A percentile compares a stretch with the other conserved stretches of the same genome.
phyloP scores from a whole-genome alignment of 345 rosid species.

The Eutrema yunnanense region DNA sequence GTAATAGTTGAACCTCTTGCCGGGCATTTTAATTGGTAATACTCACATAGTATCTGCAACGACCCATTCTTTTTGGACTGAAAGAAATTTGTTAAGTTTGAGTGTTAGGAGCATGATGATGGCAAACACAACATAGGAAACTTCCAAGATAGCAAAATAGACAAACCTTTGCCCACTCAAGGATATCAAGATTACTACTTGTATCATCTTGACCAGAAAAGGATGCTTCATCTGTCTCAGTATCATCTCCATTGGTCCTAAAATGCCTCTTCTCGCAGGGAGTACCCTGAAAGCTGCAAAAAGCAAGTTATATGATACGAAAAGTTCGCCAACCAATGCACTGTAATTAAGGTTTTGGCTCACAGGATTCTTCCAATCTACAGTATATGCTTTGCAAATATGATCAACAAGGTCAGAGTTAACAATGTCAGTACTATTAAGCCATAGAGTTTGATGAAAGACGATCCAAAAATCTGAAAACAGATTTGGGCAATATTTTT shows the following conservation, averaged over 20 bases:
- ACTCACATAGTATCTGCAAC: conserved; percentile 73
- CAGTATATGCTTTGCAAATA: neutral
- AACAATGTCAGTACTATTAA: neutral
- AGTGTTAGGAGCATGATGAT: neutral
- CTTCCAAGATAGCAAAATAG: conserved; percentile 4
- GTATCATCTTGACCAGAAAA: conserved; percentile 83
- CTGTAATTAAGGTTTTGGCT: neutral
- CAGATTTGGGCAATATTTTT: neutral
- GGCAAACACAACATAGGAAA: neutral
- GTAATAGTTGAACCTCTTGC: conserved; percentile 63
- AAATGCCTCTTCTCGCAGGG: conserved; percentile 62
- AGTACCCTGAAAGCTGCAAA: conserved; percentile 68
- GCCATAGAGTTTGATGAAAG: neutral
- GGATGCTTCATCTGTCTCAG: conserved; percentile 78
- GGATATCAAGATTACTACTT: conserved; percentile 58
- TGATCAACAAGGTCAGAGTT: neutral
- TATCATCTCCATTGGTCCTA: conserved; percentile 62
- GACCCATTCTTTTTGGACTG: conserved; percentile 81
- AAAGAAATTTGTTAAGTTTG: conserved; percentile 9
- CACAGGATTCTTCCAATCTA: neutral
- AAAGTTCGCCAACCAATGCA: neutral
- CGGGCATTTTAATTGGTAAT: conserved; percentile 56
- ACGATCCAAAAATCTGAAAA: neutral
- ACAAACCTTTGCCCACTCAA: conserved; percentile 93
- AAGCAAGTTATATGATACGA: conserved; percentile 5